Evolutionary conservation across 345 rosid species (phyloP), one percentile per base, ranked within the genome.

Genomic region (Salix koriyanagi): DNA sequence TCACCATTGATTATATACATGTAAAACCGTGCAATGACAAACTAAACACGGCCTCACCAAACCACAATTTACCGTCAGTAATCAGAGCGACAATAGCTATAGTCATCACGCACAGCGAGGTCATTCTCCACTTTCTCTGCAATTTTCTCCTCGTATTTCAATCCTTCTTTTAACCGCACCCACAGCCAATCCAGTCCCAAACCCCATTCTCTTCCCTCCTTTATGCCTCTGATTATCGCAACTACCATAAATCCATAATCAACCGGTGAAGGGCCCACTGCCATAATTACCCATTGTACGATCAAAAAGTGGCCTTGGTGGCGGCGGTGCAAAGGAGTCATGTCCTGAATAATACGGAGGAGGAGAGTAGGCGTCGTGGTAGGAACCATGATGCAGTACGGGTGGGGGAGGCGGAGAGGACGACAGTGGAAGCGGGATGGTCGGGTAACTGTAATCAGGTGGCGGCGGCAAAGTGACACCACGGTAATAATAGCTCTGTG

Each of bases 211-310:
- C 56, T 78, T 80, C n/a, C 81, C 77, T 25, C 75, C 75, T 46
- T 68, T 76, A n/a, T 34, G 79, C 78, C 79, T 83, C 81, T 85
- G 86, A 76, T 32, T 13, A 7, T 85, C 89, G 41, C 75, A 84
- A 12, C 86, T 65, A 21, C 83, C 74, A 68, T 30, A 30, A 2
- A 30, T 30, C 4, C 32, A 30, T 74, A 83, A 78, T 88, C 97
- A 1, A 81, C 85, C 0, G 93, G 91, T 3, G 89, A 91, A 85
- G 2, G 93, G 91, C 39, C 82, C 84, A 7, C 81, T 78, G 34
- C 69, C 41, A 32, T 34, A 65, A 13, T 28, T 16, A 42, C 71
- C 32, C 30, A 65, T 46, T 15, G 79, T 28, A 5, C 86, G 81
- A 30, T 77, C 84, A 16, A 61, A 61, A 18, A 73, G 50, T 14